A percentile compares a stretch with the other conserved stretches of the same genome.
Conservation (phyloP, 2,329 filamentous ascomycete genomes). For the Alternaria triticina region DNA sequence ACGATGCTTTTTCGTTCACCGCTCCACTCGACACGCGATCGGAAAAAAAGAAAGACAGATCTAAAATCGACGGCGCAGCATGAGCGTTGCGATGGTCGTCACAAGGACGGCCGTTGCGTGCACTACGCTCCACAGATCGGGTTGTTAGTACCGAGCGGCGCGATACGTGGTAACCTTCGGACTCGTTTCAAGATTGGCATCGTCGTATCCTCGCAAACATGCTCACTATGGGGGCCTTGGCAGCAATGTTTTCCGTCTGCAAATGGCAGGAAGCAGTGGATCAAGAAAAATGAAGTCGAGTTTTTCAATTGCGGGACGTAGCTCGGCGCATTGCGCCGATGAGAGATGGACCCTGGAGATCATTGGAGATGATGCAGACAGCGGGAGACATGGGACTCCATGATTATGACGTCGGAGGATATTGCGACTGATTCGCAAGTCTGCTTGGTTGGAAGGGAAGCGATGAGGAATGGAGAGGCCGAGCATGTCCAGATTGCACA, state of each 20-base stretch:
- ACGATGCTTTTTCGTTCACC: conserved; percentile 1
- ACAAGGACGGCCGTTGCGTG: conserved; percentile 20
- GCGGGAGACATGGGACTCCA: conserved; percentile 18
- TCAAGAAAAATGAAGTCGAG: conserved; percentile 12
- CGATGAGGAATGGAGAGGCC: conserved; percentile 1
- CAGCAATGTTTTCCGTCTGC: conserved; percentile 2
- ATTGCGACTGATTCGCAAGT: not conserved
- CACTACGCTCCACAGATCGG: conserved; percentile 23
- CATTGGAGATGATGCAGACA: conserved; percentile 15
- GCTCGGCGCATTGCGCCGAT: conserved; percentile 8
- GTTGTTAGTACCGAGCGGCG: conserved; percentile 14
- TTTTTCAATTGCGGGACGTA: conserved; percentile 1
- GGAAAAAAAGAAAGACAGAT: conserved; percentile 2
- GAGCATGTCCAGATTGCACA: conserved; percentile 14
- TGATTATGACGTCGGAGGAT: conserved; percentile 20
- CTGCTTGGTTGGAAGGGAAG: not conserved
- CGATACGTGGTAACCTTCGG: conserved; percentile 14
- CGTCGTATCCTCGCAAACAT: conserved; percentile 13
- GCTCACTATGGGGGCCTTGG: conserved; percentile 11
- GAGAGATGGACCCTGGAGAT: conserved; percentile 20
- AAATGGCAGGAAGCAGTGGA: conserved; percentile 14
- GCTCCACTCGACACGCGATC: not conserved
- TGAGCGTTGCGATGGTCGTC: conserved; percentile 5
- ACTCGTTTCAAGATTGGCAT: conserved; percentile 9
- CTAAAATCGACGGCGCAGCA: conserved; percentile 7